Evolutionary conservation across 352 stramenopile species (phyloP).

Genomic region (Phytophthora boehmeriae): DNA sequence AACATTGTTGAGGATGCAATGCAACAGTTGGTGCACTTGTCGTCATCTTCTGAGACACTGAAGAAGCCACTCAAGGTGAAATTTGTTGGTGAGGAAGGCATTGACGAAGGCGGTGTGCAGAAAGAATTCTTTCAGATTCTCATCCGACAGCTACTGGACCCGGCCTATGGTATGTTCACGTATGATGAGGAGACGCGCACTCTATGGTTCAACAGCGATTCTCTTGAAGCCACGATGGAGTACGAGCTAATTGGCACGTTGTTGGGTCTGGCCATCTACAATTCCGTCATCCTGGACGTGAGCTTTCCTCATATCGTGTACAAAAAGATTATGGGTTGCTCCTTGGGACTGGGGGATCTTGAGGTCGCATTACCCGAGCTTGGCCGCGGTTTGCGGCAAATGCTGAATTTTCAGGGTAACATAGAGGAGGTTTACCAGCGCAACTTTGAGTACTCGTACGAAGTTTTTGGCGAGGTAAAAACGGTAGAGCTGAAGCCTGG

Average conservation of each 20-base stretch:
- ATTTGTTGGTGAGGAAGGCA: constrained; percentile 82
- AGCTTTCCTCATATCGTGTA: constrained; percentile 84
- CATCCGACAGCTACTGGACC: constrained; percentile 73
- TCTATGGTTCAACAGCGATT: constrained; percentile 86
- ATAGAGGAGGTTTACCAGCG: constrained; percentile 74
- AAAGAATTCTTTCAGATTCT: constrained; percentile 90
- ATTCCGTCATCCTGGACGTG: constrained; percentile 83
- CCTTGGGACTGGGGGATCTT: constrained; percentile 60
- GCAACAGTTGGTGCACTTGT: constrained; percentile 69
- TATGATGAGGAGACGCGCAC: constrained; percentile 73
- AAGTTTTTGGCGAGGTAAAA: constrained; percentile 82
- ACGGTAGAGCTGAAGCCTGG: constrained; percentile 75
- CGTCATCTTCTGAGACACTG: constrained; percentile 53
- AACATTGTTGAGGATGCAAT: constrained; percentile 80
- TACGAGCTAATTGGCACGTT: constrained; percentile 88
- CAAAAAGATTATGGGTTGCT: constrained; percentile 77
- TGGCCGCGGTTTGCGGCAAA: constrained; percentile 63
- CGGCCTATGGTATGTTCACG: constrained; percentile 81
- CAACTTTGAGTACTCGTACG: constrained; percentile 84
- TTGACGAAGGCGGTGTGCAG: constrained; percentile 81
- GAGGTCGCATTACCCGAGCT: constrained; percentile 62
- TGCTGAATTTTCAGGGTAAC: constrained; percentile 72
- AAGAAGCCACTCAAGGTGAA: constrained; percentile 88
- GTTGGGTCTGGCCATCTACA: constrained; percentile 85
- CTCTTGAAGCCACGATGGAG: constrained; percentile 81